Evolutionary conservation across 2,329 filamentous ascomycete genomes (phyloP).

Genomic region (Diaporthe sp.): DNA sequence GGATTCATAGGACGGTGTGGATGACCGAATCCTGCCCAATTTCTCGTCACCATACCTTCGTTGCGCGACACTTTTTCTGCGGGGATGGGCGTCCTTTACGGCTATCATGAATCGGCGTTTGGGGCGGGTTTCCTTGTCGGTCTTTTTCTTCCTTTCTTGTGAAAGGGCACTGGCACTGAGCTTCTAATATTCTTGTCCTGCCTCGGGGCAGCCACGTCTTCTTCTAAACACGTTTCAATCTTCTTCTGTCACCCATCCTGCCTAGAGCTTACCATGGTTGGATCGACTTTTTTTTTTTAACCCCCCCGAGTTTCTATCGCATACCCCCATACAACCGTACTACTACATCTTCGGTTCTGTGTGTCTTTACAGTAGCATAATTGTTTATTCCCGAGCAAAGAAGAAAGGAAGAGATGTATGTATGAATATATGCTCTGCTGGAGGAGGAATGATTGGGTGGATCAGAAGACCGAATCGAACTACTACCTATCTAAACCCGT

Average conservation of each 20-base stretch:
- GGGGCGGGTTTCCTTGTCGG: not conserved
- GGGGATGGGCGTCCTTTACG: slow-evolving; percentile 15
- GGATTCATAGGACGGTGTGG: slow-evolving; percentile 64
- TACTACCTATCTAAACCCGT: not conserved
- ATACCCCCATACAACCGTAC: slow-evolving; percentile 31
- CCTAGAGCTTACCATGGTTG: slow-evolving; percentile 16
- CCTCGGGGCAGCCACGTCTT: slow-evolving; percentile 9
- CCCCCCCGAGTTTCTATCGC: slow-evolving; percentile 7
- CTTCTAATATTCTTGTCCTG: slow-evolving; percentile 37
- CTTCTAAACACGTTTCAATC: slow-evolving; percentile 7
- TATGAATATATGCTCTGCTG: slow-evolving; percentile 30
- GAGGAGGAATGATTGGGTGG: slow-evolving; percentile 25
- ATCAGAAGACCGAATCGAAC: slow-evolving; percentile 20
- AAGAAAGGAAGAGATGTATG: slow-evolving; percentile 25
- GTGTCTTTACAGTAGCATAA: slow-evolving; percentile 34
- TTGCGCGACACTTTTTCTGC: not conserved
- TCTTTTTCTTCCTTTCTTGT: slow-evolving; percentile 21
- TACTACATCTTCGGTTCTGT: slow-evolving; percentile 26
- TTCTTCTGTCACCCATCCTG: slow-evolving; percentile 11
- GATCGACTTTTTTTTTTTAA: not conserved
- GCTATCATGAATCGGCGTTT: slow-evolving; percentile 39
- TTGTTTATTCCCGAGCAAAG: slow-evolving; percentile 17
- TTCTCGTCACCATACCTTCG: not conserved
- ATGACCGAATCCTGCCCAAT: slow-evolving; percentile 7
- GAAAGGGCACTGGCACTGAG: slow-evolving; percentile 21